These are phyloP conservation scores for Corylus americana DNA, from an alignment of 306 rosid species.

Conservation along the genomic window DNA sequence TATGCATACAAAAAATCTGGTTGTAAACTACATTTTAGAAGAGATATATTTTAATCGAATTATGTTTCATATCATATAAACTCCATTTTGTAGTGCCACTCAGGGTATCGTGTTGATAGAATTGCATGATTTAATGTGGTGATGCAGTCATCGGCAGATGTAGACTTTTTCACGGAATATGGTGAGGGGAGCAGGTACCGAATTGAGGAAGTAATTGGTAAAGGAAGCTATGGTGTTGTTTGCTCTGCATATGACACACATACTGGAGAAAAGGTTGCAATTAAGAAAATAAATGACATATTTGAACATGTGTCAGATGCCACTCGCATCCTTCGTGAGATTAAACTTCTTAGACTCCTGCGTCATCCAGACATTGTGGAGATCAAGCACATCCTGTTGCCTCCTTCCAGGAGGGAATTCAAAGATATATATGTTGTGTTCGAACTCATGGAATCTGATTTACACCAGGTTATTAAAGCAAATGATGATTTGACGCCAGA, in stretches of 20 bases:
- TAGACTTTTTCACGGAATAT: constrained; percentile 96
- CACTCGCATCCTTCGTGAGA: constrained; percentile 98
- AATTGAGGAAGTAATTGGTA: constrained; percentile 99
- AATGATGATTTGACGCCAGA: constrained; percentile 98
- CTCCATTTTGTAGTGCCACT: constrained; percentile 2
- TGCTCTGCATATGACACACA: constrained; percentile 96
- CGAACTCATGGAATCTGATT: constrained; percentile 99
- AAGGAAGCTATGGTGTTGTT: constrained; percentile 99
- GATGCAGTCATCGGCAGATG: constrained; percentile 80
- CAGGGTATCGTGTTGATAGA: constrained; percentile 22
- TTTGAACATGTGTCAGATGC: constrained; percentile 99
- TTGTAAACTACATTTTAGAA: neutral
- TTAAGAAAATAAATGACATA: constrained; percentile 96
- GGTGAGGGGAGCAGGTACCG: constrained; percentile 97
- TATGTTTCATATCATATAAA: constrained; percentile 6
- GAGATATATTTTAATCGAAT: neutral
- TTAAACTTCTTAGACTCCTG: constrained; percentile 92
- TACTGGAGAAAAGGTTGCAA: constrained; percentile 93
- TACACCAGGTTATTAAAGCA: constrained; percentile 99
- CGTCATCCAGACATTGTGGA: constrained; percentile 98
- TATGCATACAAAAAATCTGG: neutral
- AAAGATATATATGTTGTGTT: constrained; percentile 97
- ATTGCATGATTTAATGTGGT: constrained; percentile 27
- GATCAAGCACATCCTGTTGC: constrained; percentile 94
- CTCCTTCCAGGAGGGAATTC: constrained; percentile 99